These are phyloP conservation scores for Oxytropis ochrocephala DNA, from an alignment of 306 rosid species.

Conservation along the genomic window DNA sequence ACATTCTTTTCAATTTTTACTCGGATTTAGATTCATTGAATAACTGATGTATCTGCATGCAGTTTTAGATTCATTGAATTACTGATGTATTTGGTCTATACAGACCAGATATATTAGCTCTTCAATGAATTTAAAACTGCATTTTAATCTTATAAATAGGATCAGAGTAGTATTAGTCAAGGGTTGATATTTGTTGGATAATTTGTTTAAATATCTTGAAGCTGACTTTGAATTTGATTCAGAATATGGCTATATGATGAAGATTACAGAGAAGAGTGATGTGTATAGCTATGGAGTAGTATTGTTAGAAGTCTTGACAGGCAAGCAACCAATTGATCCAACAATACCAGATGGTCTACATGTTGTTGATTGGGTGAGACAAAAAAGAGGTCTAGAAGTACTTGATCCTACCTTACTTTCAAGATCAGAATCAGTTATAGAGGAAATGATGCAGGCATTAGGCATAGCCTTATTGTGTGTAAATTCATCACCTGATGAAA, in stretches of 20 bases:
- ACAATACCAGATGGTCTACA: slow-evolving; percentile 83
- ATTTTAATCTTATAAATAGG: too few relatives aligned
- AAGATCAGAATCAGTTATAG: slow-evolving; percentile 72
- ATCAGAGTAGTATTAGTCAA: too few relatives aligned
- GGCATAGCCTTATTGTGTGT: slow-evolving; percentile 91
- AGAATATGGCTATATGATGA: slow-evolving; percentile 95
- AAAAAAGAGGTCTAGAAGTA: slow-evolving; percentile 59
- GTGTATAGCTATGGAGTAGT: slow-evolving; percentile 43
- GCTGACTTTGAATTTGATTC: slow-evolving; percentile 19
- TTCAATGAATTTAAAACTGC: too few relatives aligned
- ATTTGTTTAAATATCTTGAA: not conserved
- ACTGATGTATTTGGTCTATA: too few relatives aligned
- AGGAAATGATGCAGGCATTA: slow-evolving; percentile 81
- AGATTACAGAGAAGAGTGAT: slow-evolving; percentile 59
- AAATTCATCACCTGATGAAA: slow-evolving; percentile 69
- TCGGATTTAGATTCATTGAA: too few relatives aligned
- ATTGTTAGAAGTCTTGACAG: slow-evolving; percentile 33
- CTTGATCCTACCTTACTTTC: slow-evolving; percentile 60
- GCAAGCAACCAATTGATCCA: slow-evolving; percentile 98
- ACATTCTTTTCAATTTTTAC: not conserved
- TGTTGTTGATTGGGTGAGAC: slow-evolving; percentile 80
- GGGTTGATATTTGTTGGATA: too few relatives aligned
- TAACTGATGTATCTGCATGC: too few relatives aligned
- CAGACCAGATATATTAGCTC: too few relatives aligned
- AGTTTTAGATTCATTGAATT: too few relatives aligned